These are phyloP conservation scores for Collybia mongolica DNA, from an alignment of 768 basidiomycete species.

Conservation along the genomic window DNA sequence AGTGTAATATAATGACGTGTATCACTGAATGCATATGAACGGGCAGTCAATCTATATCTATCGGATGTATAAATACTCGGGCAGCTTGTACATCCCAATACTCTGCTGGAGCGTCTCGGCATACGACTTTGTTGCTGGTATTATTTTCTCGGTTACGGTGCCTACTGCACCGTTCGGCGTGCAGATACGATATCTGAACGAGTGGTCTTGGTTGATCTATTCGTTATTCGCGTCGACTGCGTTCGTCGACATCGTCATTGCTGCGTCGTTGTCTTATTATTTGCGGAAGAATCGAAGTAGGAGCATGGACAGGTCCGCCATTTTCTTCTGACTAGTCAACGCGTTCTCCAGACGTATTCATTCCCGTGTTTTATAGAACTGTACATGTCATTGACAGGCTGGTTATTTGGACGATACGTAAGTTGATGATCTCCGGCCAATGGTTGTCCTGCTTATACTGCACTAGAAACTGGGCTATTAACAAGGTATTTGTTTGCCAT, in stretches of 20 bases:
- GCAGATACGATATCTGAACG: neutral
- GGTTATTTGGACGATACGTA: constrained; percentile 3
- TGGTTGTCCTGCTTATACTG: neutral
- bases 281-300: neutral
- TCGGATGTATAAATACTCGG: neutral
- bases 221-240: neutral
- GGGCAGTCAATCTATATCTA: neutral
- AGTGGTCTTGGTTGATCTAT: neutral
- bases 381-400: neutral
- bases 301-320: neutral
- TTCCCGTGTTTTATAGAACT: neutral
- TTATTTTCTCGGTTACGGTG: neutral
- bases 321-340: neutral
- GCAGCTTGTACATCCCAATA: neutral
- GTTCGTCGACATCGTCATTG: neutral
- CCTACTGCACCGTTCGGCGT: neutral
- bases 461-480: no score
- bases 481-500: no score
- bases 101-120: neutral
- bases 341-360: neutral
- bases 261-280: neutral
- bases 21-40: neutral
- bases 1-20: neutral
- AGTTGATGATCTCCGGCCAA: neutral
- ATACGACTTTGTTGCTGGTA: neutral